phyloP scores from a whole-genome alignment of 2,329 filamentous ascomycete species.

The Claviceps pazoutovae region DNA sequence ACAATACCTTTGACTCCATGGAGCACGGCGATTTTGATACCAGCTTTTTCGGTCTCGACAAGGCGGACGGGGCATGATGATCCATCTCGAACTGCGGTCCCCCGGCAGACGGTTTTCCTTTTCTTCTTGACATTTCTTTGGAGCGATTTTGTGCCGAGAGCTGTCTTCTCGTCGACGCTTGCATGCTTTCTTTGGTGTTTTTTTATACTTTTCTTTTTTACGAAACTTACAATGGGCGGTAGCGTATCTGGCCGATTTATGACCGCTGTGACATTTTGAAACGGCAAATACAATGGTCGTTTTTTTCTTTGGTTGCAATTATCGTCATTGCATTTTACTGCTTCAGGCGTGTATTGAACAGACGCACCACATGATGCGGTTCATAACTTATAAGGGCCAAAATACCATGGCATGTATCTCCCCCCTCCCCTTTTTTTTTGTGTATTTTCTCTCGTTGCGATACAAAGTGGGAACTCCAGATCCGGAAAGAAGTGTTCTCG shows the following conservation, averaged over 20 bases:
- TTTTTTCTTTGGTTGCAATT: no score
- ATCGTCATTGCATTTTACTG: no score
- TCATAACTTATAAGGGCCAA: background rate
- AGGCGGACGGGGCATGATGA: slow-evolving; percentile 10
- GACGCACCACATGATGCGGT: background rate
- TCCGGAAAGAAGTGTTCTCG: no score
- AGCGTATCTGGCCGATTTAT: no score
- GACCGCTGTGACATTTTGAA: no score
- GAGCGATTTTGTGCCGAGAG: no score
- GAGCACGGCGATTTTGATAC: slow-evolving; percentile 34
- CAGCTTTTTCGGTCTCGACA: slow-evolving; percentile 29
- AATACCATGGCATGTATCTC: background rate
- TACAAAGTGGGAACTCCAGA: background rate
- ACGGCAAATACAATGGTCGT: no score
- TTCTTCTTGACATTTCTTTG: no score
- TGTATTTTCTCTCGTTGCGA: background rate
- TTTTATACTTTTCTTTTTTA: background rate
- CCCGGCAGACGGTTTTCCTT: background rate
- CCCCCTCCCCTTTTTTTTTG: background rate
- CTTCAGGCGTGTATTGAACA: background rate
- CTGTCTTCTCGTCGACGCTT: no score
- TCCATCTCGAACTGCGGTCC: background rate
- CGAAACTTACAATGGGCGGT: no score
- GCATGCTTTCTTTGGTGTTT: background rate
- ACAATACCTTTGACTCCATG: slow-evolving; percentile 25